These are phyloP conservation scores for Zopfochytrium polystomum DNA, from an alignment of 371 early-diverging fungal species.

Conservation along the genomic window DNA sequence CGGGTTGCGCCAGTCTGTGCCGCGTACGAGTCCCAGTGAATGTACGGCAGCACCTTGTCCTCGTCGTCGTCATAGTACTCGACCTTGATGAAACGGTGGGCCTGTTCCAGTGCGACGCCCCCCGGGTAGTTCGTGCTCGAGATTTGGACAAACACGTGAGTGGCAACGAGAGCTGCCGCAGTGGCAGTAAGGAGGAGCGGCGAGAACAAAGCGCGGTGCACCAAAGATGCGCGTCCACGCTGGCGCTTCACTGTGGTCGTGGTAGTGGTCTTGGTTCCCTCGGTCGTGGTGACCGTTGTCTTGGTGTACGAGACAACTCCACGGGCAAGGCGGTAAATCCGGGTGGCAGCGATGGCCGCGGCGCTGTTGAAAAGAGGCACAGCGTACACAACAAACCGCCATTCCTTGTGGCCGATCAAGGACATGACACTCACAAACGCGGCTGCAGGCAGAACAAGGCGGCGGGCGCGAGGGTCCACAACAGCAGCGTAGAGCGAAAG, in stretches of 20 bases:
- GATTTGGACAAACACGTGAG: conserved; percentile 39
- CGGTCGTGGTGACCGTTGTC: too few relatives aligned
- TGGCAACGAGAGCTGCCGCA: conserved; percentile 28
- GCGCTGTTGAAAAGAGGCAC: conserved; percentile 80
- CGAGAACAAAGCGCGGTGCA: conserved; percentile 25
- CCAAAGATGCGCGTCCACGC: background rate
- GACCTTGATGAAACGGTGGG: conserved; percentile 52
- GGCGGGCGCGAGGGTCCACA: conserved; percentile 44
- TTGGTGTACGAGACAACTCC: too few relatives aligned
- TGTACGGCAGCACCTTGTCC: conserved; percentile 21
- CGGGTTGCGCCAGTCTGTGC: conserved; percentile 88
- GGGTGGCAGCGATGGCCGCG: conserved; percentile 57
- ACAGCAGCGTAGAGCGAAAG: conserved; percentile 44
- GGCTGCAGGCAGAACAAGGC: conserved; percentile 56
- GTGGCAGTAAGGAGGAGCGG: background rate
- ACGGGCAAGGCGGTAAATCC: conserved; percentile 13
- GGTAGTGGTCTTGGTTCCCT: too few relatives aligned
- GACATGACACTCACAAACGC: conserved; percentile 68
- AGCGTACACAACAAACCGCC: conserved; percentile 89
- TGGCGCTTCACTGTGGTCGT: too few relatives aligned
- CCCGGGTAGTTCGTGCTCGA: conserved; percentile 88
- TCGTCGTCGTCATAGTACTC: conserved; percentile 19
- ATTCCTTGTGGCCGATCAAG: conserved; percentile 89
- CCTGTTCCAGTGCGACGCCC: conserved; percentile 65
- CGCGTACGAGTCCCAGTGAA: conserved; percentile 78